phyloP scores from a whole-genome alignment of 768 basidiomycete genomes.

The Collybiopsis luxurians region DNA sequence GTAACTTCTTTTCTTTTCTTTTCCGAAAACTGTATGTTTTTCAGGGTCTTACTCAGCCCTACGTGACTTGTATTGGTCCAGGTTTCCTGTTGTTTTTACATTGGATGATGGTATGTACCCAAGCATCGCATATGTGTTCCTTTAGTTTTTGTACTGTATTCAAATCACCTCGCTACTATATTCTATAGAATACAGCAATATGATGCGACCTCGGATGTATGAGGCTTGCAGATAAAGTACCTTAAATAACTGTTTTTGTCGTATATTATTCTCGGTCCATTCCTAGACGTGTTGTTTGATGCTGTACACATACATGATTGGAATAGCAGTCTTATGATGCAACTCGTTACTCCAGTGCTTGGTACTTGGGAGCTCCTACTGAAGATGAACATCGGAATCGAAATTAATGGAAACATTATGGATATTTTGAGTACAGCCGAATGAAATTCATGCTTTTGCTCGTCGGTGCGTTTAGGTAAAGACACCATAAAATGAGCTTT shows the following conservation, averaged over 20 bases:
- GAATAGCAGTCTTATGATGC: no score
- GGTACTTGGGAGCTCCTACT: no score
- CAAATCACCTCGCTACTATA: neutral
- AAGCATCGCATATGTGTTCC: neutral
- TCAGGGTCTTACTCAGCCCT: neutral
- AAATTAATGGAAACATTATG: no score
- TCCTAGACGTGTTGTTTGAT: neutral
- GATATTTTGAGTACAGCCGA: no score
- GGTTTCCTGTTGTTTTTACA: neutral
- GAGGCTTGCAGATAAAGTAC: neutral
- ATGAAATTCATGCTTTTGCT: no score
- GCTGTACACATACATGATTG: neutral
- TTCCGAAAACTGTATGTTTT: neutral
- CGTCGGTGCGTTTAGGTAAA: neutral
- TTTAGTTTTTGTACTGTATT: neutral
- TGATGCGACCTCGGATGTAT: no score
- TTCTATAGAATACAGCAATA: neutral
- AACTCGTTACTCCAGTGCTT: no score
- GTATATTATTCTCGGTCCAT: conserved; percentile 1
- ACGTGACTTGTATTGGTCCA: neutral
- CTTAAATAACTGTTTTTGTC: neutral
- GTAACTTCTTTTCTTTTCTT: neutral
- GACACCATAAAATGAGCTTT: neutral
- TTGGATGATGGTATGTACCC: neutral
- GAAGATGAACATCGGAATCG: no score